phyloP scores from a whole-genome alignment of 495 filamentous ascomycete genomes.

The Aspergillus taichungensis region DNA sequence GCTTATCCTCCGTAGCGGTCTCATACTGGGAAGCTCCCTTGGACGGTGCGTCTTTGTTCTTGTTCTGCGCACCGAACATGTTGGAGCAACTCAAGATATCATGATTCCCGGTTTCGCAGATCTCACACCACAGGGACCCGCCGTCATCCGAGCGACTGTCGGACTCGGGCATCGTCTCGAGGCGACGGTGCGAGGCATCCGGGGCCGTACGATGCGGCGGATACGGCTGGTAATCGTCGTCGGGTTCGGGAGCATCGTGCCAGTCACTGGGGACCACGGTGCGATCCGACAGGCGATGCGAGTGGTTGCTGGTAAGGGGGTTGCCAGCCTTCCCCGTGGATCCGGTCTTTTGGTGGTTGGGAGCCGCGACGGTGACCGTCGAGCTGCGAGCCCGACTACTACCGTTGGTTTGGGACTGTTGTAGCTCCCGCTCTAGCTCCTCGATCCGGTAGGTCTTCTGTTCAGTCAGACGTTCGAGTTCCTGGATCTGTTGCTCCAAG shows the following conservation, averaged over 20 bases:
- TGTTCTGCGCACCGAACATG: slow-evolving; percentile 54
- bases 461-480: slow-evolving; percentile 61
- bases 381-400: slow-evolving; percentile 29
- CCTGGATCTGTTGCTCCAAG: slow-evolving; percentile 69
- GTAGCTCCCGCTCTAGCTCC: slow-evolving; percentile 81
- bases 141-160: slow-evolving; percentile 67
- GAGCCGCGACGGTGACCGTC: slow-evolving; percentile 31
- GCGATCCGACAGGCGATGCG: slow-evolving; percentile 37
- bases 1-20: slow-evolving; percentile 9
- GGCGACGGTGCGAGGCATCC: slow-evolving; percentile 24
- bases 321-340: slow-evolving; percentile 24
- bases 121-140: slow-evolving; percentile 83
- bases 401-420: slow-evolving; percentile 42
- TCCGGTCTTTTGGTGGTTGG: slow-evolving; percentile 31
- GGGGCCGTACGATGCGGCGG: slow-evolving; percentile 20
- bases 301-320: slow-evolving; percentile 20
- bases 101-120: slow-evolving; percentile 88
- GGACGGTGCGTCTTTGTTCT: slow-evolving; percentile 9
- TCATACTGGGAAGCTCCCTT: slow-evolving; percentile 8
- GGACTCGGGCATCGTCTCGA: slow-evolving; percentile 59
- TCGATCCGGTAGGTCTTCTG: slow-evolving; percentile 71
- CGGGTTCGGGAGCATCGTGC: slow-evolving; percentile 28
- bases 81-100: slow-evolving; percentile 90
- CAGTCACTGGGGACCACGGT: slow-evolving; percentile 39
- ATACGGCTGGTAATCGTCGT: slow-evolving; percentile 22